Evolutionary conservation across 1,139 yeast species (phyloP), one percentile per base, ranked within the genome.

Genomic region (Blastobotrys malaysiensis): DNA sequence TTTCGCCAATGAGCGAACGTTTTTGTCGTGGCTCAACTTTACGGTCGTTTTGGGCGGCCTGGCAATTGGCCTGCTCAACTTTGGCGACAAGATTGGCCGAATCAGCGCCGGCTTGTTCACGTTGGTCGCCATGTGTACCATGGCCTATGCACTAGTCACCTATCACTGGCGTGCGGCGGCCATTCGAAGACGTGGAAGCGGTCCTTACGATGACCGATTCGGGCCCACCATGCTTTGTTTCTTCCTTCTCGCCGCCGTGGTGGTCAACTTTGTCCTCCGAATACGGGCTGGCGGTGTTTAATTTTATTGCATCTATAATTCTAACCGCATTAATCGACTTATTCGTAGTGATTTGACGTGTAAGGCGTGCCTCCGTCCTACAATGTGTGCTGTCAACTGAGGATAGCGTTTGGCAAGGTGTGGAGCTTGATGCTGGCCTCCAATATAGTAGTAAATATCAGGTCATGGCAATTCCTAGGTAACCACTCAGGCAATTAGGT

Each of bases 141-240:
- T 93, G 99, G 80, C 86, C 7, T 93, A 93, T 68, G 99, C 99
- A 5, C 80, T 93, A 59, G 80, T 89, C 50, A 95, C 98, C 20
- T 93, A 95, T 72, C 99, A 93, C 73, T 95, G 99, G 99, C 88
- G 99, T 77, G 99, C 99, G 2, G 89, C 91, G 69, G 99, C 99
- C 58, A 93, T 93, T 65, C 84, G 99, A 72, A 81, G 93, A 74
- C 85, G 98, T 73, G 99, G 99, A 39, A 81, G 95, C 11, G 99
- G 99, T 50, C 99, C 99, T 27, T 93, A 93, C 70, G 99, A 93
- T 69, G 99, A 93, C 73, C 82, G 99, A 68, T 86, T 93, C 64
- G 99, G 99, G 45, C 99, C 99, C 51, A 95, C 99, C n/a, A 86
- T 93, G 89, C 81, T 93, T 65, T 93, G 99, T 74, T 79, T 91